Conservation (phyloP, 2,329 filamentous ascomycete genomes). For the Cytospora piceicola region DNA sequence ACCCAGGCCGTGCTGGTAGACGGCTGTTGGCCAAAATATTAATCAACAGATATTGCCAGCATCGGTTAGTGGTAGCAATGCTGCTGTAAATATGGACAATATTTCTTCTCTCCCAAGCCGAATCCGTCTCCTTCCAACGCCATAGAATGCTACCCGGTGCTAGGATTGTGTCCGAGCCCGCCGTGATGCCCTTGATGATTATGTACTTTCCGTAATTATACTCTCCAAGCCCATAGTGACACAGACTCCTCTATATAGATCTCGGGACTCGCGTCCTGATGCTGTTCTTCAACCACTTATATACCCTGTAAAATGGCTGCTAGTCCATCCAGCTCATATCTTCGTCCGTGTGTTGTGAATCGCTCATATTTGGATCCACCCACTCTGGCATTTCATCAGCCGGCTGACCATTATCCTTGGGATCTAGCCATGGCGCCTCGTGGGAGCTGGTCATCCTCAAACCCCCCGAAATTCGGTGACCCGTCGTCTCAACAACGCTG, state of each 20-base stretch:
- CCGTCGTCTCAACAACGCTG: slow-evolving; percentile 24
- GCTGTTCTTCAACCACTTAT: slow-evolving; percentile 1
- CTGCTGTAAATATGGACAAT: slow-evolving; percentile 11
- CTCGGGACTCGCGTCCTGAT: slow-evolving; percentile 20
- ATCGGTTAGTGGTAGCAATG: slow-evolving; percentile 1
- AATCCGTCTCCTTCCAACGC: neutral
- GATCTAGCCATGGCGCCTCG: slow-evolving; percentile 2
- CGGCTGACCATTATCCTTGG: neutral
- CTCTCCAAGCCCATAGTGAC: neutral
- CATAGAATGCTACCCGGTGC: neutral
- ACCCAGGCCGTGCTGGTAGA: neutral
- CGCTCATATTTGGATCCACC: neutral
- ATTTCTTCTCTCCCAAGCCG: neutral
- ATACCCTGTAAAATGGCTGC: neutral
- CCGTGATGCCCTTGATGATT: slow-evolving; percentile 4
- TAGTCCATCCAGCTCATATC: slow-evolving; percentile 22
- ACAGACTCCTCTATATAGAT: neutral
- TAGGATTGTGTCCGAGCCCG: neutral
- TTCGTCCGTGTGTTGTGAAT: neutral
- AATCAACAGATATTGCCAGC: neutral
- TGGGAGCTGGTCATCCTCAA: neutral
- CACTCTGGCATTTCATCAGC: neutral
- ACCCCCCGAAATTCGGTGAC: slow-evolving; percentile 1
- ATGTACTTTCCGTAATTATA: slow-evolving; percentile 5
- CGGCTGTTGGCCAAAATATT: neutral